These are phyloP conservation scores for Talaromyces verruculosus DNA, from an alignment of 2,329 filamentous ascomycete species.

Conservation along the genomic window DNA sequence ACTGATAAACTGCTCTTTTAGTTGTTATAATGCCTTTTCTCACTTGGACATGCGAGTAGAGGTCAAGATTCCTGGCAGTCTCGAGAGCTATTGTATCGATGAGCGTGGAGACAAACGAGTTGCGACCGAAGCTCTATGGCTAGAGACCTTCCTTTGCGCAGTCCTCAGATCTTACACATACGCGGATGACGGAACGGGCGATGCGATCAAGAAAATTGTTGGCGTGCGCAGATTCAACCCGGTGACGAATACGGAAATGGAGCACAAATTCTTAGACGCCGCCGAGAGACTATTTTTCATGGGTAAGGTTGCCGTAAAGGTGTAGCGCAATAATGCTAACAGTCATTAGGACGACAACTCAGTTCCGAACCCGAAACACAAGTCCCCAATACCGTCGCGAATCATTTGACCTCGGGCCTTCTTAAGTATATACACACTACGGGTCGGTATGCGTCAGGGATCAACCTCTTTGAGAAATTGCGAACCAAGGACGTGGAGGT, in stretches of 20 bases:
- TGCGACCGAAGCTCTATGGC: slow-evolving; percentile 89
- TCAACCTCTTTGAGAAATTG: slow-evolving; percentile 97
- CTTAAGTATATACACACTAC: slow-evolving; percentile 95
- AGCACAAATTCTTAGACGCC: slow-evolving; percentile 92
- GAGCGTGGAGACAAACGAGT: slow-evolving; percentile 93
- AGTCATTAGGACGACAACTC: slow-evolving; percentile 74
- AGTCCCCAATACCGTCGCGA: slow-evolving; percentile 93
- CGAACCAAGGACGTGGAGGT: slow-evolving; percentile 88
- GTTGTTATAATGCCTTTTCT: slow-evolving; percentile 98
- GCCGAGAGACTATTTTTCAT: slow-evolving; percentile 94
- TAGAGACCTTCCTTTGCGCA: slow-evolving; percentile 95
- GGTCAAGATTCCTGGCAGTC: slow-evolving; percentile 91
- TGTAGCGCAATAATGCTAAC: slow-evolving; percentile 1
- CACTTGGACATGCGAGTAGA: slow-evolving; percentile 97
- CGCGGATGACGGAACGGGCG: slow-evolving; percentile 90
- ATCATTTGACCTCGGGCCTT: slow-evolving; percentile 90
- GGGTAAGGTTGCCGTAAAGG: slow-evolving; percentile 52
- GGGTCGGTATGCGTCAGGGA: slow-evolving; percentile 88
- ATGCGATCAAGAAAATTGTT: slow-evolving; percentile 93
- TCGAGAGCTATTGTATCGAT: slow-evolving; percentile 96
- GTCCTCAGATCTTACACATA: slow-evolving; percentile 94
- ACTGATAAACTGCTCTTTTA: slow-evolving; percentile 29
- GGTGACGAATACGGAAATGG: slow-evolving; percentile 95
- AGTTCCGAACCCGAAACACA: slow-evolving; percentile 97
- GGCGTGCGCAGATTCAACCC: slow-evolving; percentile 97